These are phyloP conservation scores for Leucocoprinus sp. DNA, from an alignment of 768 basidiomycete genomes.

Conservation along the genomic window DNA sequence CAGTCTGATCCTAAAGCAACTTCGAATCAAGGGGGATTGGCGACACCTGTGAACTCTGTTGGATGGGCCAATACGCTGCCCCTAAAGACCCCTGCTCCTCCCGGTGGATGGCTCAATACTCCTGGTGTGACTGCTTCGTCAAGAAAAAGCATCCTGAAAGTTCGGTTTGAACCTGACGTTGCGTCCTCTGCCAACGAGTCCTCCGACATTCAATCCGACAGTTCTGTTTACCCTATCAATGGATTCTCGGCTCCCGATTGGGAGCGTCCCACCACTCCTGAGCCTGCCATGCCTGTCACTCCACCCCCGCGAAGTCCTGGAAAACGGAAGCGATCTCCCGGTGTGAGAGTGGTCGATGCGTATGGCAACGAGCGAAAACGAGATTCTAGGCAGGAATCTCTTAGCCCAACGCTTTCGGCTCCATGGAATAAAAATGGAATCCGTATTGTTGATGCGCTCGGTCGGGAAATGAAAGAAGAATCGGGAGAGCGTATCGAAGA, in stretches of 20 bases:
- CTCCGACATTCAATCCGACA: conserved; percentile 14
- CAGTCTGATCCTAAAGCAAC: conserved; percentile 17
- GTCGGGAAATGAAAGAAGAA: conserved; percentile 41
- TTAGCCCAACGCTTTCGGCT: conserved; percentile 11
- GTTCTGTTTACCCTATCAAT: conserved; percentile 9
- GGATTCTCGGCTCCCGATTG: conserved; percentile 16
- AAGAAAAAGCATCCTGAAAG: conserved; percentile 57
- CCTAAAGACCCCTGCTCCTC: conserved; percentile 54
- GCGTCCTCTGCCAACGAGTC: conserved; percentile 14
- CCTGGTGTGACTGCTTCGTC: conserved; percentile 26
- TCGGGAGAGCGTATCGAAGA: conserved; percentile 14
- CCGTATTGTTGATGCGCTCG: conserved; percentile 65
- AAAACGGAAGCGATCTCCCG: conserved; percentile 29
- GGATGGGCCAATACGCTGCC: conserved; percentile 40
- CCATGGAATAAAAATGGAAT: conserved; percentile 33
- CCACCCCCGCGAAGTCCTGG: conserved; percentile 21
- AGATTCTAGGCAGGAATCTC: conserved; percentile 7
- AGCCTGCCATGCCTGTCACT: conserved; percentile 11
- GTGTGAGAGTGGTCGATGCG: conserved; percentile 63
- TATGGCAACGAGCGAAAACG: conserved; percentile 45
- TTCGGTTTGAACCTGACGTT: conserved; percentile 55
- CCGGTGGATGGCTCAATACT: conserved; percentile 60
- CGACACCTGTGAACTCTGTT: conserved; percentile 42
- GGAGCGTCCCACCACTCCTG: conserved; percentile 14
- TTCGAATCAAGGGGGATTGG: conserved; percentile 25